Conservation (phyloP, 371 early-diverging fungal genomes). For the Gilbertella persicaria region DNA sequence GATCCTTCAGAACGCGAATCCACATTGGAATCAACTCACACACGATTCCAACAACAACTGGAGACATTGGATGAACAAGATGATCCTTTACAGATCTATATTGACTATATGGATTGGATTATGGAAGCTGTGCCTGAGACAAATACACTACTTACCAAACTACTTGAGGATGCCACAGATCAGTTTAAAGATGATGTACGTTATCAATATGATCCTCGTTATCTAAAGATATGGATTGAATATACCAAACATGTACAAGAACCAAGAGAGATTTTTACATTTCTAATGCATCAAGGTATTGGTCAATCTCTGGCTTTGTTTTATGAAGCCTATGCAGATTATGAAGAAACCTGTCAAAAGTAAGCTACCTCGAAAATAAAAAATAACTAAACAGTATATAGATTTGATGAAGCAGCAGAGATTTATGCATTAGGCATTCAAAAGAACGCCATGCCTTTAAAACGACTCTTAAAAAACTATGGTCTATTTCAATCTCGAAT, state of each 20-base stretch:
- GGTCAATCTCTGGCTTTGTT: slow-evolving; percentile 66
- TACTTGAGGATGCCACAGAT: slow-evolving; percentile 64
- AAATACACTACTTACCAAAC: slow-evolving; percentile 48
- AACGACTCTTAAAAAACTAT: slow-evolving; percentile 34
- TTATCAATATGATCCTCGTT: slow-evolving; percentile 80
- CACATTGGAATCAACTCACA: slow-evolving; percentile 37
- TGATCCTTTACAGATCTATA: slow-evolving; percentile 79
- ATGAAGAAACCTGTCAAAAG: slow-evolving; percentile 56
- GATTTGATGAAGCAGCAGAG: slow-evolving; percentile 54
- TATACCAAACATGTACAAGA: slow-evolving; percentile 59
- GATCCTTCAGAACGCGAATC: slow-evolving; percentile 31
- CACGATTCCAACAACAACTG: slow-evolving; percentile 50
- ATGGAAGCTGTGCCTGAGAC: slow-evolving; percentile 64
- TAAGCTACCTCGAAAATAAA: slow-evolving; percentile 13
- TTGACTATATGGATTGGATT: slow-evolving; percentile 76
- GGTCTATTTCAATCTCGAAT: slow-evolving; percentile 6
- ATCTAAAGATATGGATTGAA: slow-evolving; percentile 72
- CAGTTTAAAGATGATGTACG: slow-evolving; percentile 60
- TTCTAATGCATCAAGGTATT: slow-evolving; percentile 69
- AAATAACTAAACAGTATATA: slow-evolving; percentile 22
- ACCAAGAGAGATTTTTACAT: slow-evolving; percentile 70
- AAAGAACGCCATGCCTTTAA: slow-evolving; percentile 54
- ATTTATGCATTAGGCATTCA: slow-evolving; percentile 57
- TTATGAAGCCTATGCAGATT: slow-evolving; percentile 80
- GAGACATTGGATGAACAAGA: slow-evolving; percentile 53